Evolutionary conservation across 1,139 yeast species (phyloP).

Genomic region (Nematodospora anomalae): DNA sequence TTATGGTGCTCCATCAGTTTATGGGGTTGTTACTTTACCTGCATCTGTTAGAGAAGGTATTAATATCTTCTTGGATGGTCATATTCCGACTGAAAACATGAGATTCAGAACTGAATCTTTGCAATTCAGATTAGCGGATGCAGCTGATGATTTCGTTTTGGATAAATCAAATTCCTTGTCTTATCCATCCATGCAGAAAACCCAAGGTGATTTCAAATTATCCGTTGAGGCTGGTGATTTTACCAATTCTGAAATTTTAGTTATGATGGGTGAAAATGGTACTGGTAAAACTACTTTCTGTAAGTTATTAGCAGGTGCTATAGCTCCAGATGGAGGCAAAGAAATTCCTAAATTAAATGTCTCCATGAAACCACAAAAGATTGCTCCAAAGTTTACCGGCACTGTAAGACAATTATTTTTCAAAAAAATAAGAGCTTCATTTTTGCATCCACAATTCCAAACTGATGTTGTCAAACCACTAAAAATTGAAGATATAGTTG

Average conservation of each 20-base stretch:
- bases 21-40: constrained; percentile 97
- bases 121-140: constrained; percentile 93
- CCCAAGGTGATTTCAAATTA: constrained; percentile 94
- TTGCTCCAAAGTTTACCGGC: constrained; percentile 97
- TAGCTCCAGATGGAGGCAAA: constrained; percentile 77
- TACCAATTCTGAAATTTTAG: constrained; percentile 94
- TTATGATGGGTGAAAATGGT: constrained; percentile 99
- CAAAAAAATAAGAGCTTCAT: constrained; percentile 92
- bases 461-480: constrained; percentile 97
- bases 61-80: constrained; percentile 96
- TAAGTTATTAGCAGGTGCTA: constrained; percentile 89
- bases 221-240: constrained; percentile 83
- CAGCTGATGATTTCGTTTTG: constrained; percentile 71
- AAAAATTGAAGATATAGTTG: constrained; percentile 88
- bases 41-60: constrained; percentile 98
- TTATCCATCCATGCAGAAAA: constrained; percentile 82
- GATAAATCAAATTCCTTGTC: constrained; percentile 78
- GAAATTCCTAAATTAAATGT: constrained; percentile 86
- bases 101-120: constrained; percentile 94
- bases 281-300: constrained; percentile 98
- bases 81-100: constrained; percentile 93
- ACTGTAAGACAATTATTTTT: constrained; percentile 96
- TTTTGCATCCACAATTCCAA: constrained; percentile 96
- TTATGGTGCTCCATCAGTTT: constrained; percentile 96
- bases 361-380: constrained; percentile 98